Evolutionary conservation across 2,329 filamentous ascomycete species (phyloP), one percentile per base, ranked within the genome.

Genomic region (Penicillium sp.): DNA sequence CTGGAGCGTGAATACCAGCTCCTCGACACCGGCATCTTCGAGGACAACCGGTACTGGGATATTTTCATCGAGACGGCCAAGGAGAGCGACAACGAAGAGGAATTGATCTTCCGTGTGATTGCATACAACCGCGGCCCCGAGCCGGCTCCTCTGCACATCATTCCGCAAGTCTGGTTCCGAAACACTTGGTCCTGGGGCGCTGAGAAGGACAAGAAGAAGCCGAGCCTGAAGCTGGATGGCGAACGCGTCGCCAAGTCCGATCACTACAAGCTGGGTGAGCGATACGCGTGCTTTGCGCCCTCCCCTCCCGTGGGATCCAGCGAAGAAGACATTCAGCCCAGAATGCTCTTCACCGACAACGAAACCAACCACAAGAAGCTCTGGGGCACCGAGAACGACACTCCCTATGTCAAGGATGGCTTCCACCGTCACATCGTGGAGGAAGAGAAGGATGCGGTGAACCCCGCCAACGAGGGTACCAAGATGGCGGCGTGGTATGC

Each of bases 141-240:
- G 45, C 83, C 88, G 11, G 91, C 93, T 11, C 90, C 90, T 24
- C 75, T 97, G 46, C 93, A 97, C 69, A 95, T 97, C 62, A 76
- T 96, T 38, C 91, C 91, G 7, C 93, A 97, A 51, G 82, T 95
- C 45, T 96, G 90, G 89, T 97, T 96, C 75, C 83, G 91, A 55
- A 97, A 97, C 68, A 96, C 90, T 3, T 97, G 93, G 93, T 82
- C 86, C 35, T 97, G 91, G 91, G 91, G 90, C 24, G 81, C 86
- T 54, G 88, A 95, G 63, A 67, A 82, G 9, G 74, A 77, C 28
- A 81, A 86, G 43, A 83, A 84, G 66, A 95, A 94, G 71, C 93
- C 91, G 0, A 82, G 77, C n/a, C 86, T 96, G 52, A 75, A 77
- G 44, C 77, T 82, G 54, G 72, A 83, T 26, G 79, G 76, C 25